Evolutionary conservation across 768 basidiomycete species (phyloP).

Genomic region (Solioccasus polychromus): DNA sequence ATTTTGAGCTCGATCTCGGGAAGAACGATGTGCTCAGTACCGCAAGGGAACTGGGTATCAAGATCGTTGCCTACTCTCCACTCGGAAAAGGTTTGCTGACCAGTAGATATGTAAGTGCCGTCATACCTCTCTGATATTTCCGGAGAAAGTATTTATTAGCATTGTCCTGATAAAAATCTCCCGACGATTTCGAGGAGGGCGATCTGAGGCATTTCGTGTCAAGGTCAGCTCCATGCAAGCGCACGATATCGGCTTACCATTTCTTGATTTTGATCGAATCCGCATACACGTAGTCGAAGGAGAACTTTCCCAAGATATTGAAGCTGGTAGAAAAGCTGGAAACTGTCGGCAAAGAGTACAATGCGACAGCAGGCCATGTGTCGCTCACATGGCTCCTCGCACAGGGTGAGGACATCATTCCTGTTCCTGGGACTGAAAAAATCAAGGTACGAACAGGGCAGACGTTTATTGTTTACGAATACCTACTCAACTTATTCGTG

Average conservation of each 20-base stretch:
- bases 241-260: no score
- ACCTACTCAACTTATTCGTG: neutral
- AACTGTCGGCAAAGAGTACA: conserved; percentile 32
- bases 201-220: conserved; percentile 27
- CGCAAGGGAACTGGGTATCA: conserved; percentile 47
- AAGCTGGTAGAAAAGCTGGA: conserved; percentile 34
- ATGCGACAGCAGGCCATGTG: conserved; percentile 38
- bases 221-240: conserved; percentile 23
- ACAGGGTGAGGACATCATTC: conserved; percentile 37
- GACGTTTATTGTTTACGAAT: neutral
- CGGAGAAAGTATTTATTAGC: neutral
- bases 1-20: conserved; percentile 49
- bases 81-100: conserved; percentile 53
- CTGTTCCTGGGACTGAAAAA: conserved; percentile 40
- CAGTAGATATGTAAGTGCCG: conserved; percentile 37
- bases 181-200: conserved; percentile 29
- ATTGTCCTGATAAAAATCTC: conserved; percentile 26
- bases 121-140: neutral
- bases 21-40: conserved; percentile 41
- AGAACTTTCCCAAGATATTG: conserved; percentile 46
- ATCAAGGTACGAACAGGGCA: conserved; percentile 24
- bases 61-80: conserved; percentile 50
- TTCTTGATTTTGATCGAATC: neutral
- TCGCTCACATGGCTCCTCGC: conserved; percentile 40
- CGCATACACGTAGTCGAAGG: conserved; percentile 29